A percentile compares a stretch with the other conserved stretches of the same genome.
Evolutionary conservation across 2,329 filamentous ascomycete genomes (phyloP).

Genomic region (Esteya vermicola): DNA sequence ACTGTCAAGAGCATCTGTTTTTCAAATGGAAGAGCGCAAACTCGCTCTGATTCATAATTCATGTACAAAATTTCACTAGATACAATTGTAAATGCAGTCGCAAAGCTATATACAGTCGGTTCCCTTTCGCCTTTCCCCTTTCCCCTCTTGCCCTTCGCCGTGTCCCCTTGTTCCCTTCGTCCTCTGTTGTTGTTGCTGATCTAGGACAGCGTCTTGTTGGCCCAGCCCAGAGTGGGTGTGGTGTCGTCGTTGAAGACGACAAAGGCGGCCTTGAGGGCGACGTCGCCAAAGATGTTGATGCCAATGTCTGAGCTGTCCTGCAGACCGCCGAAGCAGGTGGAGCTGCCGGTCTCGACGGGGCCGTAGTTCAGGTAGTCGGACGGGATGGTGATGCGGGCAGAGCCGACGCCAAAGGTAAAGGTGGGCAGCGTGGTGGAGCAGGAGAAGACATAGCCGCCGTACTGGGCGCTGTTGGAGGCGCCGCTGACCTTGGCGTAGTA

Average conservation of each 20-base stretch:
- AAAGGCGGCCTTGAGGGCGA: slow-evolving; percentile 17
- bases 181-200: no score
- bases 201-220: slow-evolving; percentile 9
- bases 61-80: no score
- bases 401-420: slow-evolving; percentile 21
- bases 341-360: slow-evolving; percentile 14
- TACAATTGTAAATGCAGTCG: no score
- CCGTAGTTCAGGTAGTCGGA: slow-evolving; percentile 21
- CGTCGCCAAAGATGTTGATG: slow-evolving; percentile 17
- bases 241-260: slow-evolving; percentile 20
- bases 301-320: slow-evolving; percentile 15
- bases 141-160: no score
- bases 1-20: no score
- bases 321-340: slow-evolving; percentile 21
- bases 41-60: no score
- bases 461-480: slow-evolving; percentile 17
- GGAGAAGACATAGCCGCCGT: slow-evolving; percentile 23
- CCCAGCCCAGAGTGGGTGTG: slow-evolving; percentile 14
- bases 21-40: no score
- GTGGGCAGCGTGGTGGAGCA: slow-evolving; percentile 20
- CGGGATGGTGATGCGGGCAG: slow-evolving; percentile 17
- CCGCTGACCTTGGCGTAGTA: slow-evolving; percentile 24
- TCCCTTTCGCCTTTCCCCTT: no score
- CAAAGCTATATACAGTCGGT: no score
- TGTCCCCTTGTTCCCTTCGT: no score